Percentiles rank a stretch among this genome's conserved stretches.
These are phyloP conservation scores for Neofusicoccum laricinum DNA, from an alignment of 2,329 filamentous ascomycete genomes.

Conservation along the genomic window DNA sequence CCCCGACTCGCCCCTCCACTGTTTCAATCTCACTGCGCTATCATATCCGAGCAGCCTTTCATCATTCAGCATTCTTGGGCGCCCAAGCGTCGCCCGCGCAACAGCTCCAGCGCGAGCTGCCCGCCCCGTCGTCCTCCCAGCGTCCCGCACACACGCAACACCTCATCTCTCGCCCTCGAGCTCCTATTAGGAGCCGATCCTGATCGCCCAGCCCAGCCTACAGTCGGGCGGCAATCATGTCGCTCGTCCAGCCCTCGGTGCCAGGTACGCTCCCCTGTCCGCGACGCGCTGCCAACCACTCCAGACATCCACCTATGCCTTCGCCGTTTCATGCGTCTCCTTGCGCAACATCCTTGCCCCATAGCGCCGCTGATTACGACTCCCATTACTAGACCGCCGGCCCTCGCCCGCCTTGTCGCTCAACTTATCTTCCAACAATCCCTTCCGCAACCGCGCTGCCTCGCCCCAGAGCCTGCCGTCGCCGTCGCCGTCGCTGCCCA, in stretches of 20 bases:
- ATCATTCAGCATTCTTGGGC: slow-evolving; percentile 13
- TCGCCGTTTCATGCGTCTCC: slow-evolving; percentile 17
- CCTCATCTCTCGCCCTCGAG: slow-evolving; percentile 1
- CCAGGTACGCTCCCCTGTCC: slow-evolving; percentile 36
- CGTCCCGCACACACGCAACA: slow-evolving; percentile 7
- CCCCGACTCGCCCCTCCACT: not conserved
- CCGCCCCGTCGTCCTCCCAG: not conserved
- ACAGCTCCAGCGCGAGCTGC: not conserved
- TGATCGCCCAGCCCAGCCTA: not conserved
- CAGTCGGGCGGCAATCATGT: slow-evolving; percentile 32
- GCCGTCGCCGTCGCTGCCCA: slow-evolving; percentile 34
- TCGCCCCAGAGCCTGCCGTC: slow-evolving; percentile 46
- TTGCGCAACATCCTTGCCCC: slow-evolving; percentile 22
- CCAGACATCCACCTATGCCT: slow-evolving; percentile 12
- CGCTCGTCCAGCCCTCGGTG: slow-evolving; percentile 42
- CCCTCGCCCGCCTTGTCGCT: slow-evolving; percentile 57
- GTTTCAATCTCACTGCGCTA: slow-evolving; percentile 11
- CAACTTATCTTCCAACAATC: slow-evolving; percentile 73
- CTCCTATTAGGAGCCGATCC: slow-evolving; percentile 11
- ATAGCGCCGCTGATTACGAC: slow-evolving; percentile 24
- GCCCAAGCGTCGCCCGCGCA: slow-evolving; percentile 16
- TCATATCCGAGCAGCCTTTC: slow-evolving; percentile 15
- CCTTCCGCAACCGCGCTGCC: slow-evolving; percentile 69
- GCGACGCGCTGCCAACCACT: slow-evolving; percentile 7
- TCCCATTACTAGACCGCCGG: slow-evolving; percentile 33